These are phyloP conservation scores for Begonia peltatifolia DNA, from an alignment of 306 rosid genomes.

Conservation along the genomic window DNA sequence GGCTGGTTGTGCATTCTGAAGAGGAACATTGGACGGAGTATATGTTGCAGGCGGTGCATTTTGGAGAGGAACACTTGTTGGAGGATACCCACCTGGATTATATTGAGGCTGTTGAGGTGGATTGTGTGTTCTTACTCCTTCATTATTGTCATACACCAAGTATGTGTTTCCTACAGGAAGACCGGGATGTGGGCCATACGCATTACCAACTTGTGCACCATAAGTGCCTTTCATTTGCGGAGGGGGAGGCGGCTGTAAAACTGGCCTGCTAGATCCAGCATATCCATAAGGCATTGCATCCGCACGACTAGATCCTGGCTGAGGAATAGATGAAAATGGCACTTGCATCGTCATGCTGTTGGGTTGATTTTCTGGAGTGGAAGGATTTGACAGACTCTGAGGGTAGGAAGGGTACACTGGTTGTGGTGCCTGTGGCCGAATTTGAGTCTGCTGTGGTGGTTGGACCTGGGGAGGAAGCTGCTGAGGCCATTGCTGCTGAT, in stretches of 20 bases:
- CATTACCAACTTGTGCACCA: conserved; percentile 41
- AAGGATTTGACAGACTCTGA: conserved; percentile 40
- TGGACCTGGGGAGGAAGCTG: conserved; percentile 39
- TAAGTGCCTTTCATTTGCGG: conserved; percentile 59
- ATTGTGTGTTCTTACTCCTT: conserved; percentile 50
- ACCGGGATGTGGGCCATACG: conserved; percentile 38
- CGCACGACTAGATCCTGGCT: conserved; percentile 44
- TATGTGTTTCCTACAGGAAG: conserved; percentile 63
- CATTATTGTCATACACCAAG: conserved; percentile 61
- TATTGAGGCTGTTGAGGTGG: conserved; percentile 40
- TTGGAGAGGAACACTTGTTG: conserved; percentile 37
- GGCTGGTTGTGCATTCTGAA: conserved; percentile 35
- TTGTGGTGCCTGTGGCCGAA: conserved; percentile 44
- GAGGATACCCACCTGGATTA: conserved; percentile 25
- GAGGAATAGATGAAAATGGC: conserved; percentile 62
- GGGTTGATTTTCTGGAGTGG: conserved; percentile 51
- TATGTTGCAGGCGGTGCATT: conserved; percentile 31
- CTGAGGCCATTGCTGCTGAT: conserved; percentile 46
- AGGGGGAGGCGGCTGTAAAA: conserved; percentile 38
- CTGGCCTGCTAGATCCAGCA: conserved; percentile 48
- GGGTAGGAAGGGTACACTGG: conserved; percentile 50
- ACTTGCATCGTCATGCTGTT: conserved; percentile 90
- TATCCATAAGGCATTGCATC: conserved; percentile 70
- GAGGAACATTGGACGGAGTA: conserved; percentile 54
- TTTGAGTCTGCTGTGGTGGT: conserved; percentile 48